These are phyloP conservation scores for Torulaspora globosa DNA, from an alignment of 1,139 yeast genomes.

Conservation along the genomic window DNA sequence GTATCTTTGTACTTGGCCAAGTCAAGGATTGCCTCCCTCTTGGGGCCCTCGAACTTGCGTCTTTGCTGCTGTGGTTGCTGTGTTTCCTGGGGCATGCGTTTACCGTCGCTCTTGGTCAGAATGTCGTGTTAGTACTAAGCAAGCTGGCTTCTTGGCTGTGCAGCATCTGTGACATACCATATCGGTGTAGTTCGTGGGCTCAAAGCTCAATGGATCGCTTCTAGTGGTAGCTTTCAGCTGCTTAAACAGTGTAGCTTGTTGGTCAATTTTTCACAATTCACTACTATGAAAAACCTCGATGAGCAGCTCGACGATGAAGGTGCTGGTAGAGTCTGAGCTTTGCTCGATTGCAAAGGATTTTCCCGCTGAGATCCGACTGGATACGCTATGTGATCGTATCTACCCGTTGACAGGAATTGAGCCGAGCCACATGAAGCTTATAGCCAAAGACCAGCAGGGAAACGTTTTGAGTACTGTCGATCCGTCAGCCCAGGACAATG, in stretches of 20 bases:
- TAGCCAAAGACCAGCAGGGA: conserved; percentile 9
- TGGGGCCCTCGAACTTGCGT: conserved; percentile 65
- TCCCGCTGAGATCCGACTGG: conserved; percentile 59
- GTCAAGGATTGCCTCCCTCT: conserved; percentile 85
- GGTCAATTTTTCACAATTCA: conserved; percentile 1
- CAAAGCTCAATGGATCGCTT: not conserved
- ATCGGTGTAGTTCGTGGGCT: not conserved
- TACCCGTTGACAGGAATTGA: conserved; percentile 79
- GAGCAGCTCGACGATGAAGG: conserved; percentile 5
- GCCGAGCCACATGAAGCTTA: conserved; percentile 36
- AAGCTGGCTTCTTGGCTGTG: not conserved
- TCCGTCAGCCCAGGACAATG: not conserved
- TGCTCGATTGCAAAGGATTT: conserved; percentile 36
- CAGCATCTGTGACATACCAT: conserved; percentile 10
- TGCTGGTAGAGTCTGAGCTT: conserved; percentile 22
- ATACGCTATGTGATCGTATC: conserved; percentile 52
- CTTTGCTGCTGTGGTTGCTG: conserved; percentile 39
- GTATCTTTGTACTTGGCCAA: conserved; percentile 73
- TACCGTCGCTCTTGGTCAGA: conserved; percentile 8
- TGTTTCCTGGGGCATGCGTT: conserved; percentile 34
- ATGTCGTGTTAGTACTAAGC: conserved; percentile 10
- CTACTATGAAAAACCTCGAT: not conserved
- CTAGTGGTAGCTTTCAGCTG: not conserved
- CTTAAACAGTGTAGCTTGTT: not conserved
- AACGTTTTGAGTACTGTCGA: not conserved